Conservation (phyloP, 257 asterid species). For the Schizonepeta tenuifolia region DNA sequence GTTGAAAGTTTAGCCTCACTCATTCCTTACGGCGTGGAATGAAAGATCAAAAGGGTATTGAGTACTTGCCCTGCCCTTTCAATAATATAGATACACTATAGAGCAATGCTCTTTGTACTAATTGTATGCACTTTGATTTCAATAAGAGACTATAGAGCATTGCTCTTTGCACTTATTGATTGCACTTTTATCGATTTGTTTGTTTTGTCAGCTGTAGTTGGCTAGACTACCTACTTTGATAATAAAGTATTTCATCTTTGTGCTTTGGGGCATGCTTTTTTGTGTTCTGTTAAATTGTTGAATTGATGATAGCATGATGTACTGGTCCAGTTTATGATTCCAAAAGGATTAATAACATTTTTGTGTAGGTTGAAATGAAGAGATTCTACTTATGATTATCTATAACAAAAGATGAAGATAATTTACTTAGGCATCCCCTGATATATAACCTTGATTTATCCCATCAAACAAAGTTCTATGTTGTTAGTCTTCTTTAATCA, state of each 20-base stretch:
- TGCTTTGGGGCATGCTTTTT: neutral
- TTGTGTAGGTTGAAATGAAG: neutral
- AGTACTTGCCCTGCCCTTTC: neutral
- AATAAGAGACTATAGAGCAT: too few species aligned
- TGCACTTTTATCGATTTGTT: too few species aligned
- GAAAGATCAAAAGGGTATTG: neutral
- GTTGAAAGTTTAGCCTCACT: constrained; percentile 36
- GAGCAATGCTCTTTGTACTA: neutral
- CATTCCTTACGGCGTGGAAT: constrained; percentile 3
- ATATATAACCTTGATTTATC: neutral
- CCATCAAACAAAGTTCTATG: neutral
- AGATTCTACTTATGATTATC: neutral
- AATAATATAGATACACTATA: neutral
- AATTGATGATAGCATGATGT: neutral
- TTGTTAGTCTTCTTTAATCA: neutral
- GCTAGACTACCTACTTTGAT: neutral
- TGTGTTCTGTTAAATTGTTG: neutral
- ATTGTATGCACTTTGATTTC: neutral
- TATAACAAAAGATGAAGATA: neutral
- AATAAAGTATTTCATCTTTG: neutral
- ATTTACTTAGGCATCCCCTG: neutral
- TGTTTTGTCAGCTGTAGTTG: too few species aligned
- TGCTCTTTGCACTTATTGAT: too few species aligned
- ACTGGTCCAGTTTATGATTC: neutral
- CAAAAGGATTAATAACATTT: neutral